Evolutionary conservation across 2,329 filamentous ascomycete genomes (phyloP), one percentile per base, ranked within the genome.

Genomic region (Diaporthe amygdali): DNA sequence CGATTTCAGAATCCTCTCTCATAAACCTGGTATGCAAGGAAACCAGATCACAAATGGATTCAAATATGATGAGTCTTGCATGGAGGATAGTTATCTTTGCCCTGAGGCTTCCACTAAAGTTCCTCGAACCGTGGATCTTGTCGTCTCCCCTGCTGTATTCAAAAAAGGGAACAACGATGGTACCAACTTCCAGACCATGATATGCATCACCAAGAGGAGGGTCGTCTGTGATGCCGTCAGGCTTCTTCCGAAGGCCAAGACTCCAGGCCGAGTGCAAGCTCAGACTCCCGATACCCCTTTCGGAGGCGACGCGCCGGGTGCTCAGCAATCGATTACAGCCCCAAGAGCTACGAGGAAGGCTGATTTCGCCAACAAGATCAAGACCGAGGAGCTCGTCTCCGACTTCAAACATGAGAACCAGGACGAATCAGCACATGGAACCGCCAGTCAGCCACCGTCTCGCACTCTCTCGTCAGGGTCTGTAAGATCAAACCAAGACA

Each of bases 151-250:
- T 8, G 68, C 46, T 0, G 5, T 72, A 2, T 30, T 34, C 49
- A 71, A 69, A 27, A 47, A 46, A 7, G 71, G 71, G 5, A 71
- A 55, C 22, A 67, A 56, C 32, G 22, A 55, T 8, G 71, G 71
- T 9, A 1, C 15, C 7, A 44, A 47, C 7, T 72, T 68, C 49
- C 32, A 63, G 6, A 12, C 6, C 9, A 2, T 1, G 15, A 56
- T 22, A 15, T 49, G 30, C 25, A 17, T 67, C 8, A 30, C 51
- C 30, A 63, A 71, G 15, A 67, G 51, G 63, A 37, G 39, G 2
- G 71, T 72, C 9, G 17, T 72, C 5, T 69, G 66, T 32, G 25
- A 66, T 30, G 17, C 52, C 9, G 2, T 5, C 6, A 15, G 12
- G 1, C 3, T 59, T 15, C 10, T 15, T 2, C 9, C 5, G n/a